Base-by-base conservation (phyloP, 2,329 filamentous ascomycete species). In the Whalleya microplaca region DNA sequence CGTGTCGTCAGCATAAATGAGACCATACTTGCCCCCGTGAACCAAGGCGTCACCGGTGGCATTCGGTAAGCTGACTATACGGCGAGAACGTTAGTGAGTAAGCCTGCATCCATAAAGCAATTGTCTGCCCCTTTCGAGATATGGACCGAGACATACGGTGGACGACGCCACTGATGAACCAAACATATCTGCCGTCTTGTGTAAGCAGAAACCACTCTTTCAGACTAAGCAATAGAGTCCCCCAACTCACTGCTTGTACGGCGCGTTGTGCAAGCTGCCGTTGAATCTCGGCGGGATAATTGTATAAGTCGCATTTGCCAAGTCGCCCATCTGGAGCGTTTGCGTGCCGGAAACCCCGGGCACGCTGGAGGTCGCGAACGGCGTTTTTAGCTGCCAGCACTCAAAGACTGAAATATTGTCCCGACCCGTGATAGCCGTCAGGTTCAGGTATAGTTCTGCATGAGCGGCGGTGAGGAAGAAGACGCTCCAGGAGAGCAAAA, bases 1-100 rank as follows among this genome's bases (percentile, higher is more conserved):
- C 3, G 74, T 79, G 56, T 81, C 78, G 3, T 75, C 70, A 0
- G 75, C 77, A 9, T 78, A 69, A 32, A 80, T 70, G 4, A 75
- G 67, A 0, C 77, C 76, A 32, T 76, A 68, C 48, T 71, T 71
- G 1, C 78, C 77, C 7, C 77, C 77, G 1, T 62, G 41, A 6
- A 80, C 55, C 63, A 67, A 74, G 0, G 71, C 74, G 50, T 74
- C 71, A 18, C 71, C 64, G 0, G 66, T 70, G 6, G 70, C 69
- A 60, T 74, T 71, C 6, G 76, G 75, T 1, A 80, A 62, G 2
- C 72, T 77, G 53, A 80, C 70, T 63, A 23, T 1, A 16, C 4
- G 8, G 12, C 5, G 23, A 5, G 3, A 43, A 19, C 29, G 9
- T 37, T 37, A 37, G 32, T 12, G 32, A 16, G 8, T 37, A 12